phyloP scores from a whole-genome alignment of 2,329 filamentous ascomycete genomes.

The Diaporthe sp. region DNA sequence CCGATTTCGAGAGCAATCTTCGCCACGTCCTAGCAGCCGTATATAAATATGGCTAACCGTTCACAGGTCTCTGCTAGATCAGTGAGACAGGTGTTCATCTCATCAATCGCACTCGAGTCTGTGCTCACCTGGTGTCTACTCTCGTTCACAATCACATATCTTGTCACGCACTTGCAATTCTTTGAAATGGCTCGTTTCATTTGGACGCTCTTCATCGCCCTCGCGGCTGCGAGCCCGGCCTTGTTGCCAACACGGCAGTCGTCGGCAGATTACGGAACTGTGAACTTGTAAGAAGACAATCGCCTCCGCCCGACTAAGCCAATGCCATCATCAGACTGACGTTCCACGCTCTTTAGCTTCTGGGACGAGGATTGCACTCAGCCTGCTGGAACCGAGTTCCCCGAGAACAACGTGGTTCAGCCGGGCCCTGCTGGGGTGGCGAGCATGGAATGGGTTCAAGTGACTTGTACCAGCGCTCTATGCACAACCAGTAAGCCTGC shows the following conservation, averaged over 20 bases:
- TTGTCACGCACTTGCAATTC: too few relatives aligned
- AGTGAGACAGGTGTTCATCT: neutral
- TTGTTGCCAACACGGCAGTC: neutral
- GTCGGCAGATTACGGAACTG: neutral
- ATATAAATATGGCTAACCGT: neutral
- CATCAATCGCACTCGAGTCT: neutral
- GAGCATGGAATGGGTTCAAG: constrained; percentile 14
- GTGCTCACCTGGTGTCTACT: neutral
- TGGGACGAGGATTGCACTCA: constrained; percentile 8
- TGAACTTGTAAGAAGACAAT: neutral
- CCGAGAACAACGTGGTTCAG: neutral
- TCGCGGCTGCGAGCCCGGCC: neutral
- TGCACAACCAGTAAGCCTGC: neutral
- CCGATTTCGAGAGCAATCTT: neutral
- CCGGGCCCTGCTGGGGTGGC: neutral
- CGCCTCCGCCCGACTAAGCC: fast-evolving
- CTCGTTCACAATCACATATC: neutral
- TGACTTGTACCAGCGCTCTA: constrained; percentile 1
- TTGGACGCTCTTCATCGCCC: neutral
- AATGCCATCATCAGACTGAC: neutral
- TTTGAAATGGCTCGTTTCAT: neutral
- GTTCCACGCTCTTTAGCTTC: neutral
- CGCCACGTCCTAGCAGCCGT: neutral
- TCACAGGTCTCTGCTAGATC: too few relatives aligned
- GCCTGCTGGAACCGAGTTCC: neutral